Evolutionary conservation across 352 stramenopile species (phyloP).

Genomic region (Pythium scleroteichum): DNA sequence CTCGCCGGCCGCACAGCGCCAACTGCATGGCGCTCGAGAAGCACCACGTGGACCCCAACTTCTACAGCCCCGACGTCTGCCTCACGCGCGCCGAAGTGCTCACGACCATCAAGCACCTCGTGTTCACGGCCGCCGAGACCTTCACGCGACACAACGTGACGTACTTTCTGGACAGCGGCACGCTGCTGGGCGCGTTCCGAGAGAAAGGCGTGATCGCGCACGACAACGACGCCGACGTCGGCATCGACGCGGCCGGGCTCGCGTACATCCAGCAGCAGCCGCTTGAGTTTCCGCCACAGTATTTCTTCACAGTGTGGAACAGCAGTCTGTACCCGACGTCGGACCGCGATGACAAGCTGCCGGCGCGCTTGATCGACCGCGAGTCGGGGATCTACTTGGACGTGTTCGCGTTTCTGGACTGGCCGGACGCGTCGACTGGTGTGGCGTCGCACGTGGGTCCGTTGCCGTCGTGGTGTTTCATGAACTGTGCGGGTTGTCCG

Average conservation of each 20-base stretch:
- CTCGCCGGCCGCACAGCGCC: conserved; percentile 5
- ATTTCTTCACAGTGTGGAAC: conserved; percentile 28
- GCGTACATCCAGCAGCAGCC: conserved; percentile 7
- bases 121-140: conserved; percentile 11
- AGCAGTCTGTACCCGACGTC: conserved; percentile 20
- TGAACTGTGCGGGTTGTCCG: conserved; percentile 25
- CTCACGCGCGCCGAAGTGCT: conserved; percentile 21
- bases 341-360: conserved; percentile 28
- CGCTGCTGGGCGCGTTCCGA: conserved; percentile 34
- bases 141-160: conserved; percentile 30
- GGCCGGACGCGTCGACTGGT: conserved; percentile 8
- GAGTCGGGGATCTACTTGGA: conserved; percentile 32
- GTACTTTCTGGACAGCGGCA: conserved; percentile 40
- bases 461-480: conserved; percentile 22
- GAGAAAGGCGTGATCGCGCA: conserved; percentile 29
- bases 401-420: conserved; percentile 33
- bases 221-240: conserved; percentile 36
- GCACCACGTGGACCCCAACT: conserved; percentile 20
- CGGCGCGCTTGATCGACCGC: conserved; percentile 24
- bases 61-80: conserved; percentile 14
- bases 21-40: conserved; percentile 18
- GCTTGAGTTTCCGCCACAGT: conserved; percentile 19
- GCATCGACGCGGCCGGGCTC: conserved; percentile 22
- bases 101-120: conserved; percentile 29
- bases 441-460: conserved; percentile 17